A percentile compares a stretch with the other conserved stretches of the same genome.
Evolutionary conservation across 305 asterid species (phyloP).

Genomic region (Fraxinus ornus): DNA sequence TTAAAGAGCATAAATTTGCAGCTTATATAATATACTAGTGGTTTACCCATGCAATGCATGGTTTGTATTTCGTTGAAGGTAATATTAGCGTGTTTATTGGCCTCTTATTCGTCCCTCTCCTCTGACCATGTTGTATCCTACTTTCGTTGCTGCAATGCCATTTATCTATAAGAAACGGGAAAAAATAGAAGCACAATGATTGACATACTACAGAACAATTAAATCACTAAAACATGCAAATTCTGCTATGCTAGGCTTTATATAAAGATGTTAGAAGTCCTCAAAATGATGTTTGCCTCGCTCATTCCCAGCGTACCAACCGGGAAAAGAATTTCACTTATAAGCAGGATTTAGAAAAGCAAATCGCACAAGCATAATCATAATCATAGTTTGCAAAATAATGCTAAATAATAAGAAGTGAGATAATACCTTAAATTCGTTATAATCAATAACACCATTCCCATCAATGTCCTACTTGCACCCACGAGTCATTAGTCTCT

Average conservation of each 20-base stretch:
- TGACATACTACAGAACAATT: not conserved
- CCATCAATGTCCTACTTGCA: conserved; percentile 85
- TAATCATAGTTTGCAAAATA: too few relatives aligned
- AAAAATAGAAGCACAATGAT: not conserved
- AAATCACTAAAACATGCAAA: too few relatives aligned
- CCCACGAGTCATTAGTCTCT: conserved; percentile 82
- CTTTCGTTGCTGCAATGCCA: conserved; percentile 57
- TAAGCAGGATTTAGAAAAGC: too few relatives aligned
- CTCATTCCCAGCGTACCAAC: not conserved
- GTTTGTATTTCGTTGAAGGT: too few relatives aligned
- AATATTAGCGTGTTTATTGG: too few relatives aligned
- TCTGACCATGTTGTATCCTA: conserved; percentile 68
- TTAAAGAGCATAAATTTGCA: too few relatives aligned
- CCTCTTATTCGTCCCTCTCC: conserved; percentile 33
- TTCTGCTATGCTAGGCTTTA: not conserved
- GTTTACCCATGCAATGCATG: too few relatives aligned
- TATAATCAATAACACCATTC: conserved; percentile 69
- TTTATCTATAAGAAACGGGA: not conserved
- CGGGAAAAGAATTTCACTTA: too few relatives aligned
- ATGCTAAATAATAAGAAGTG: too few relatives aligned
- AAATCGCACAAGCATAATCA: too few relatives aligned
- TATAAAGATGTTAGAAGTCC: not conserved
- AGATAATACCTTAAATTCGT: conserved; percentile 67
- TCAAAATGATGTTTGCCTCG: not conserved
- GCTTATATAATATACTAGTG: too few relatives aligned